Evolutionary conservation across 257 asterid genomes (phyloP).

Genomic region (Solanum pinnatisectum): DNA sequence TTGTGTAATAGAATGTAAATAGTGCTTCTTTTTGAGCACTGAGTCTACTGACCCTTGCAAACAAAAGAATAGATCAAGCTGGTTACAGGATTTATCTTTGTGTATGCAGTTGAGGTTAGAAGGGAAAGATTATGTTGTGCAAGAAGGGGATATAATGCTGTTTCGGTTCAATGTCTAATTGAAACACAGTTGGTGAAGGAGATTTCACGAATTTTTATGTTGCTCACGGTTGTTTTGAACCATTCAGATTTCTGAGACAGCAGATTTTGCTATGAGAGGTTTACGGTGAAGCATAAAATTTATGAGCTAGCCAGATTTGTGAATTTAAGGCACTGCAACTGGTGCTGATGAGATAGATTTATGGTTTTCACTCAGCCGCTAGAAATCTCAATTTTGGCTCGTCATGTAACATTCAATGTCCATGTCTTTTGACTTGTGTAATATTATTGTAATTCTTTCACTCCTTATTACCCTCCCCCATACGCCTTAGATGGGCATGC

Average conservation of each 20-base stretch:
- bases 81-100: neutral
- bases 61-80: neutral
- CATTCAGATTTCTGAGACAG: neutral
- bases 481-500: neutral
- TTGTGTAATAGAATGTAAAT: neutral
- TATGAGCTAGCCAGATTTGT: neutral
- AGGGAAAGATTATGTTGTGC: slow-evolving; percentile 86
- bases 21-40: neutral
- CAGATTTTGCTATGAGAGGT: neutral
- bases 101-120: slow-evolving; percentile 82
- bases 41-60: neutral
- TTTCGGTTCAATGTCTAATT: slow-evolving; percentile 81
- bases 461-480: neutral
- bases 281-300: neutral
- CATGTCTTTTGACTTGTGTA: neutral
- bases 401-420: neutral
- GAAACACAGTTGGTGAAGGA: neutral
- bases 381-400: neutral
- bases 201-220: neutral
- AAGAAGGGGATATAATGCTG: slow-evolving; percentile 96
- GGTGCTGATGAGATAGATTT: neutral
- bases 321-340: neutral
- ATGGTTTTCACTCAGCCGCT: neutral
- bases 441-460: neutral
- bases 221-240: neutral